Evolutionary conservation across 2,329 filamentous ascomycete species (phyloP), one percentile per base, ranked within the genome.

Genomic region (Trichoderma sp.): DNA sequence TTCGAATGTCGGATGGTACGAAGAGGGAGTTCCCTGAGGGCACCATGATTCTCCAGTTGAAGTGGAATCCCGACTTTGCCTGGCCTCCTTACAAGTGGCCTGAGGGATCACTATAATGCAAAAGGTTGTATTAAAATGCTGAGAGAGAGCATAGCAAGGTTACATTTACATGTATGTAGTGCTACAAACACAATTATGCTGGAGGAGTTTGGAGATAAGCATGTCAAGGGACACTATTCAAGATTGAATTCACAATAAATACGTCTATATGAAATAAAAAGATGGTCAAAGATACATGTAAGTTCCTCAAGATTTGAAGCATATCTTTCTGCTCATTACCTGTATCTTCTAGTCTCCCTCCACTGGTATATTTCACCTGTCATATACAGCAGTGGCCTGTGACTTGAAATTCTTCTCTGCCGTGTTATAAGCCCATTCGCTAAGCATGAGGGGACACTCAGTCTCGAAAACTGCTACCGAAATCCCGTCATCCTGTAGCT

Each of bases 21-120:
- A 67, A 47, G 51, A 75, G 73, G 36, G 70, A 73, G 8, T 76
- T 76, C 14, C 76, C 76, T 0, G 72, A 75, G 26, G 76, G 76
- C 6, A 75, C 73, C 8, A 69, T 77, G 12, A 36, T 70, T 32
- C 61, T 78, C 21, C 68, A 74, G 11, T 21, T 74, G 12, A 64
- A 30, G 1, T 74, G 71, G 8, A 62, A 78, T 62, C 75, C 74
- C 3, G 71, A 76, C 9, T 75, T 75, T 32, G 9, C 51, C 3
- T 71, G 70, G 70, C 70, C 70, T 9, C 34, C 61, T 18, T 71
- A 66, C 7, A 28, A 58, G 21, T 71, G 70, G 70, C 70, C 70
- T 3, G 11, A 26, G 15, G 70, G 61, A 5, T 71, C 70, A 9
- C 34, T 71, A 24, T 71, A 18, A 53, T 9, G 4, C 18, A 3